phyloP scores from a whole-genome alignment of 495 filamentous ascomycete species.

The Penicillium angulare region DNA sequence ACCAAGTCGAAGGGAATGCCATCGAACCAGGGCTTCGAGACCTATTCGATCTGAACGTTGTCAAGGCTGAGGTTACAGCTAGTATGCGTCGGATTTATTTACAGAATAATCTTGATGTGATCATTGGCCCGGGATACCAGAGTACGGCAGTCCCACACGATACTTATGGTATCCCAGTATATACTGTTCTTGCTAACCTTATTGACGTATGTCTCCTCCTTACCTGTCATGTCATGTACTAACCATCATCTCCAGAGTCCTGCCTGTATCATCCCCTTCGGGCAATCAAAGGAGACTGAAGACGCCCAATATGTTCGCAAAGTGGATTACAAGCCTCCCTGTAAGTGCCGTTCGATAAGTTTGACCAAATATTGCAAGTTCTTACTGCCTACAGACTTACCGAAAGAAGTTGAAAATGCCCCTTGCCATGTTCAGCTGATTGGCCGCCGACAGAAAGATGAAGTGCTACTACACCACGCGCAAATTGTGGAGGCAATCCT shows the following conservation, averaged over 20 bases:
- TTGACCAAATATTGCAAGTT: too few species aligned
- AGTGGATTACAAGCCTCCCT: constrained; percentile 20
- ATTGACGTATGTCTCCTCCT: constrained; percentile 8
- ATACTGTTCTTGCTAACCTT: constrained; percentile 18
- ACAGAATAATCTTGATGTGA: constrained; percentile 11
- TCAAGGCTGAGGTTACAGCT: not conserved
- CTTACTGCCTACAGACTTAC: constrained; percentile 13
- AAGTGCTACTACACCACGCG: constrained; percentile 20
- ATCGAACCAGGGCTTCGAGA: constrained; percentile 5
- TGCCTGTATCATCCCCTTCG: constrained; percentile 17
- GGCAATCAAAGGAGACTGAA: constrained; percentile 9
- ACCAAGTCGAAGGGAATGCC: constrained; percentile 11
- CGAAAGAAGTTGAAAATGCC: constrained; percentile 21
- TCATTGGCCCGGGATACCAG: constrained; percentile 13
- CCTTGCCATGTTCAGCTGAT: constrained; percentile 32
- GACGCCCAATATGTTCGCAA: constrained; percentile 14
- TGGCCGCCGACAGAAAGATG: constrained; percentile 27
- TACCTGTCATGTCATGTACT: too few species aligned
- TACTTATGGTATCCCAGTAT: constrained; percentile 10
- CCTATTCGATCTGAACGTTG: constrained; percentile 9
- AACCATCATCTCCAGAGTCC: constrained; percentile 11
- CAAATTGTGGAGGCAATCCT: constrained; percentile 15
- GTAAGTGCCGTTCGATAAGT: too few species aligned
- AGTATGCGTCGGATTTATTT: constrained; percentile 6
- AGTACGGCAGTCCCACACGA: constrained; percentile 13